phyloP scores from a whole-genome alignment of 768 basidiomycete species.

The Lactarius pseudohatsudake region DNA sequence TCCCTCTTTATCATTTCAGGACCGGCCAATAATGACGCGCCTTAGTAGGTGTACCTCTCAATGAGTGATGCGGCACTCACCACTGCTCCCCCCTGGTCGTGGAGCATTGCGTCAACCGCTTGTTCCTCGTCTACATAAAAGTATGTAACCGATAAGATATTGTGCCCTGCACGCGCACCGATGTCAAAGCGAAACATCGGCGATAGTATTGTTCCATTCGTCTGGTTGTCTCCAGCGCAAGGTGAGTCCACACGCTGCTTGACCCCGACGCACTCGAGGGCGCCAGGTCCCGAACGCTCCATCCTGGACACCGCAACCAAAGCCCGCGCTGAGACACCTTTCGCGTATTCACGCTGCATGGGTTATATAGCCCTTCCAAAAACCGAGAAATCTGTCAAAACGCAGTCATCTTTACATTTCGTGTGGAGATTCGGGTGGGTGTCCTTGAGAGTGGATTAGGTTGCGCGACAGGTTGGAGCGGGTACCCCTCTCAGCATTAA shows the following conservation, averaged over 20 bases:
- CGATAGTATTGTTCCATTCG: conserved; percentile 18
- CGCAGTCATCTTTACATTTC: conserved; percentile 32
- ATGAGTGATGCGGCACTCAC: conserved; percentile 13
- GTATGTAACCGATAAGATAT: conserved; percentile 25
- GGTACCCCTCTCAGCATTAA: conserved; percentile 49
- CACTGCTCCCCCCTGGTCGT: conserved; percentile 24
- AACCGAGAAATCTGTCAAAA: not conserved
- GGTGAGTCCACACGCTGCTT: conserved; percentile 38
- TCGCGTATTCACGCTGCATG: conserved; percentile 37
- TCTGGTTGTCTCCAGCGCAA: conserved; percentile 43
- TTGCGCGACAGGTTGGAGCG: conserved; percentile 54
- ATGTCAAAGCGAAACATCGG: not conserved
- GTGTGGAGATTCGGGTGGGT: conserved; percentile 18
- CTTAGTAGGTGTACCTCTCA: not conserved
- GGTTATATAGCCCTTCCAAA: conserved; percentile 13
- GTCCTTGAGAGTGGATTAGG: conserved; percentile 38
- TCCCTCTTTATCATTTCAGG: conserved; percentile 45
- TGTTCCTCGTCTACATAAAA: conserved; percentile 23
- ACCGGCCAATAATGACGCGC: conserved; percentile 21
- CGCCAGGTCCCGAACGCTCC: conserved; percentile 51
- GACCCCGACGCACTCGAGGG: conserved; percentile 36
- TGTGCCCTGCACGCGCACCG: conserved; percentile 21
- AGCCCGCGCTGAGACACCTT: conserved; percentile 43
- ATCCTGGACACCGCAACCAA: conserved; percentile 49
- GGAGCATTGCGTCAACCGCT: conserved; percentile 29